Evolutionary conservation across 306 rosid genomes (phyloP).

Genomic region (Senna siamea): DNA sequence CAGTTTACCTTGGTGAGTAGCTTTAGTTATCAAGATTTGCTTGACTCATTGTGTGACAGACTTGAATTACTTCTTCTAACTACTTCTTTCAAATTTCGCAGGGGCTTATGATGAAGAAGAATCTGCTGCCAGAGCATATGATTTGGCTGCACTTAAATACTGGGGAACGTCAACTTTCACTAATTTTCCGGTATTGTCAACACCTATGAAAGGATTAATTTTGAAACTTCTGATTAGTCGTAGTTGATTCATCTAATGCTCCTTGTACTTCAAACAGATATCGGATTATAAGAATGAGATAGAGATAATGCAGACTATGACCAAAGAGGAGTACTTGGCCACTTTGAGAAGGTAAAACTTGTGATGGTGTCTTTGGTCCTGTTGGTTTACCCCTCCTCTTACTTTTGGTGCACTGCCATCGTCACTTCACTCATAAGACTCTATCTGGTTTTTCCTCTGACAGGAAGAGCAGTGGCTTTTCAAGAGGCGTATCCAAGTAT

Average conservation of each 20-base stretch:
- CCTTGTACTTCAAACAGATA: conserved; percentile 44
- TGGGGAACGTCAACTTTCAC: conserved; percentile 85
- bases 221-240: conserved; percentile 5
- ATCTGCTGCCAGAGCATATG: conserved; percentile 88
- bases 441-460: conserved; percentile 34
- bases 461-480: conserved; percentile 94
- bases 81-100: conserved; percentile 22
- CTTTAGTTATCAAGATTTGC: background rate
- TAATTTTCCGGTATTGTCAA: conserved; percentile 66
- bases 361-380: conserved; percentile 2
- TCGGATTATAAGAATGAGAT: conserved; percentile 67
- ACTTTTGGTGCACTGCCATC: too few species aligned
- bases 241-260: conserved; percentile 6
- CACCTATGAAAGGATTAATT: background rate
- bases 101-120: conserved; percentile 91
- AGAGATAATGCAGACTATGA: conserved; percentile 72
- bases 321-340: conserved; percentile 84
- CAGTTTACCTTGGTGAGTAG: conserved; percentile 77
- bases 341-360: conserved; percentile 69
- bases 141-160: conserved; percentile 82
- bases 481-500: conserved; percentile 92
- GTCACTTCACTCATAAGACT: background rate
- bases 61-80: too few species aligned
- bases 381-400: background rate
- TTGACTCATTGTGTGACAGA: background rate